Evolutionary conservation across 1,139 yeast species (phyloP).

Genomic region (Spencermartinsiella ligniputridi): DNA sequence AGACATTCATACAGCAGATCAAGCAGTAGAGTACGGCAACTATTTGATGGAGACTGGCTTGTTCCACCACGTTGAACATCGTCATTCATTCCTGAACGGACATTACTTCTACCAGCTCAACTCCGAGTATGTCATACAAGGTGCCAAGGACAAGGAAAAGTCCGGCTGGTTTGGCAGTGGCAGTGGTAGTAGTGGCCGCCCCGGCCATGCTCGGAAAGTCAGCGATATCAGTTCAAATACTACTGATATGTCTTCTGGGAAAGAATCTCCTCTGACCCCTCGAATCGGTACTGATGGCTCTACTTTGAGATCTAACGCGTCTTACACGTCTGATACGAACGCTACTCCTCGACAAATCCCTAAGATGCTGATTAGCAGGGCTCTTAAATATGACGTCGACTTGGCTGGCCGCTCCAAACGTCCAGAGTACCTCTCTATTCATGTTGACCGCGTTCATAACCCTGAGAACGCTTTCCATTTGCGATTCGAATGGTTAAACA

Average conservation of each 20-base stretch:
- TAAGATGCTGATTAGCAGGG: conserved; percentile 50
- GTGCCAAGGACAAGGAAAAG: conserved; percentile 2
- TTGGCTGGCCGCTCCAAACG: conserved; percentile 66
- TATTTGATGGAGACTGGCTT: conserved; percentile 64
- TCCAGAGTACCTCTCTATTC: conserved; percentile 76
- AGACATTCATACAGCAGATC: conserved; percentile 77
- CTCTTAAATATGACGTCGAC: conserved; percentile 72
- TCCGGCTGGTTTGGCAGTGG: conserved; percentile 5
- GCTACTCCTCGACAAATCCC: conserved; percentile 15
- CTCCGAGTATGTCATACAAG: conserved; percentile 44
- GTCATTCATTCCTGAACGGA: conserved; percentile 86
- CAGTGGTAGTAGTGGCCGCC: conserved; percentile 1
- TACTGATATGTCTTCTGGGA: background rate
- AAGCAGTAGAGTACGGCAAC: conserved; percentile 78
- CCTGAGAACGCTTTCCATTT: conserved; percentile 95
- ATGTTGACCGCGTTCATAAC: conserved; percentile 87
- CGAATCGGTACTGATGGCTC: background rate
- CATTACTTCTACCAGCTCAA: conserved; percentile 80
- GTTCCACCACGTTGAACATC: conserved; percentile 72
- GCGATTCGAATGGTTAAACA: conserved; percentile 86
- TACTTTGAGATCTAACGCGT: background rate
- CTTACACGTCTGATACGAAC: background rate
- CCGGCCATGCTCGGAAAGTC: conserved; percentile 3
- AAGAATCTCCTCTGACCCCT: conserved; percentile 2
- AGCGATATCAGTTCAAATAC: background rate